Base-by-base conservation (phyloP, 805 yeast species). In the Danielozyma ontarioensis region DNA sequence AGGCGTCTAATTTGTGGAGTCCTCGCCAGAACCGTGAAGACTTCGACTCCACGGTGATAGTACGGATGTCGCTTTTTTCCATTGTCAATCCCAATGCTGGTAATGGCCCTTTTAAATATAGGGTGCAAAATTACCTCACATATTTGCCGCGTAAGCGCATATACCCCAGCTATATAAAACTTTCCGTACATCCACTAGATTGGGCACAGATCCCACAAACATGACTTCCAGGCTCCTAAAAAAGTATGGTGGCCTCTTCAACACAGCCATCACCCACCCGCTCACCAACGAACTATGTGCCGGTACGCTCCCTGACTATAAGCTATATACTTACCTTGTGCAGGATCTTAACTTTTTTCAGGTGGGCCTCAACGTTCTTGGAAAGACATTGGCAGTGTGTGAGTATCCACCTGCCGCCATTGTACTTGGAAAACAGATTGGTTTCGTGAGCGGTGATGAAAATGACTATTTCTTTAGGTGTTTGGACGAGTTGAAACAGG, bases 331-430 rank as follows among this genome's bases (percentile, higher is more conserved):
- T 1, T 74, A 74, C 39, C 42, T 73, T 32, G 57, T 59, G 2
- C 79, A 74, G 44, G 80, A 74, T 45, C 47, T 70, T 36, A 64
- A 61, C 33, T 74, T 64, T 41, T 74, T 73, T 46, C 65, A 64
- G 28, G 38, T 54, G 4, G 68, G 72, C 1, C 36, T 74, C 25
- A 59, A 64, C 25, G 41, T 71, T 11, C 56, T 72, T 11, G 72
- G 73, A 7, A 70, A 62, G 36, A 55, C 68, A 2, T 53, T 75
- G 13, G 60, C 73, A 2, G 35, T 55, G 25, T 70, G 77, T 31
- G 72, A 70, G 31, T 51, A 61, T 18, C 45, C 57, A 1, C 37
- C 51, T 3, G 42, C 74, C 0, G 53, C 64, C n/a, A 51, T 72
- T 16, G 48, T 50, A 0, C 39, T 75, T 17, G 70, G 73, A 2